Percentiles rank a stretch among this genome's conserved stretches.
phyloP scores from a whole-genome alignment of 2,329 filamentous ascomycete species.

The Chrysosphaeria jannelii region DNA sequence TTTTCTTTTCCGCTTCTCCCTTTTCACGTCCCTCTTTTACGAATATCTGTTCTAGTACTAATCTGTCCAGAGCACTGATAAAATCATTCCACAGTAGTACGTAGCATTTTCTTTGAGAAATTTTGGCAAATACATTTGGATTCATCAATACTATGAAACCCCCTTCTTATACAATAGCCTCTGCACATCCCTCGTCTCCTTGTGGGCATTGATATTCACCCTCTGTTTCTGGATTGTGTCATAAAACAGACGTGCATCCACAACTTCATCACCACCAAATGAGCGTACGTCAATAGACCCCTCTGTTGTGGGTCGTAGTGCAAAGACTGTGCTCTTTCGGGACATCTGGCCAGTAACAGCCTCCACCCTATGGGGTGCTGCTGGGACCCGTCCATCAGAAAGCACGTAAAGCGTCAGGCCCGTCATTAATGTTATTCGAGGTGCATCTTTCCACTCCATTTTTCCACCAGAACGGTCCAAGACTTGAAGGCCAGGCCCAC shows the following conservation, averaged over 20 bases:
- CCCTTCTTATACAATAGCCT: too few relatives aligned
- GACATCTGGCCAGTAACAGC: neutral
- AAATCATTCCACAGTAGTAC: too few relatives aligned
- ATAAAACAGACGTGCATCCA: constrained; percentile 3
- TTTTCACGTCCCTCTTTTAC: too few relatives aligned
- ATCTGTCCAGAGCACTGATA: too few relatives aligned
- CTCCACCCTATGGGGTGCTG: constrained; percentile 5
- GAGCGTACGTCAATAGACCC: constrained; percentile 3
- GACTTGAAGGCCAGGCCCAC: constrained; percentile 5
- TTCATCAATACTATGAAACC: too few relatives aligned
- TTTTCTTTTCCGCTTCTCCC: too few relatives aligned
- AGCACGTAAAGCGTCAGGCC: constrained; percentile 5
- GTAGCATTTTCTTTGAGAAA: too few relatives aligned
- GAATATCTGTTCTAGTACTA: too few relatives aligned
- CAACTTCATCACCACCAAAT: constrained; percentile 3
- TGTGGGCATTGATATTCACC: constrained; percentile 5
- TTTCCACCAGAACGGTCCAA: neutral
- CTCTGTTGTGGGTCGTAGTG: constrained; percentile 4
- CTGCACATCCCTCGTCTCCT: too few relatives aligned
- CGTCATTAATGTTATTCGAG: constrained; percentile 4
- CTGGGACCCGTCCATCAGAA: constrained; percentile 3
- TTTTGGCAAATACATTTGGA: too few relatives aligned
- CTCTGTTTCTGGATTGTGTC: constrained; percentile 3
- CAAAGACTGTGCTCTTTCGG: constrained; percentile 6
- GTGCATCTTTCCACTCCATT: constrained; percentile 5